Conservation (phyloP, 306 rosid species). For the Quercus gilva region DNA sequence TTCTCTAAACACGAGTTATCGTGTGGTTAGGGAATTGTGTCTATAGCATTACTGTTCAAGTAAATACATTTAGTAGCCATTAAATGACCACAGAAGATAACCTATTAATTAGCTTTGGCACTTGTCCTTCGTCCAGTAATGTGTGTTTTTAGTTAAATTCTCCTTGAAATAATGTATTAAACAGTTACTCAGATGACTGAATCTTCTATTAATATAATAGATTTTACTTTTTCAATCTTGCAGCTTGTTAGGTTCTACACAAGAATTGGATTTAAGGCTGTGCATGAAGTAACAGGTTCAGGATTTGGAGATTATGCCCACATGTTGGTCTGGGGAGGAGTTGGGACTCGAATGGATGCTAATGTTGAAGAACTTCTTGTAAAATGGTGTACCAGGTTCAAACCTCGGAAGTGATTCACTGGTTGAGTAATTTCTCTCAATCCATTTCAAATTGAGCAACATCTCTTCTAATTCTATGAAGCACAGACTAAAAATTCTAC, state of each 20-base stretch:
- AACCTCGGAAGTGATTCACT: slow-evolving; percentile 24
- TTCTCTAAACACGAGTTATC: too few relatives aligned
- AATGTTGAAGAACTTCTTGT: slow-evolving; percentile 54
- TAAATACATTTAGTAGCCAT: too few relatives aligned
- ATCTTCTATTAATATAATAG: not conserved
- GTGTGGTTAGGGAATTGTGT: too few relatives aligned
- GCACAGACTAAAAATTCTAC: not conserved
- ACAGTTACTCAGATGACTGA: too few relatives aligned
- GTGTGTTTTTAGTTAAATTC: too few relatives aligned
- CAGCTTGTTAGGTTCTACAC: slow-evolving; percentile 82
- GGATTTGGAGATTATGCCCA: slow-evolving; percentile 56
- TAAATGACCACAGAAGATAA: too few relatives aligned
- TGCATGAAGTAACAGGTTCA: slow-evolving; percentile 70
- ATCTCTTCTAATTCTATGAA: not conserved
- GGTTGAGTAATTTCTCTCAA: not conserved
- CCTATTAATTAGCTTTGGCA: too few relatives aligned
- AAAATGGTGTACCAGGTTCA: slow-evolving; percentile 84
- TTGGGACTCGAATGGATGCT: slow-evolving; percentile 87
- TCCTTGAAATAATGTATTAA: too few relatives aligned
- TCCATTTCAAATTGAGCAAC: not conserved
- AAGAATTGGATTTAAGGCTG: slow-evolving; percentile 72
- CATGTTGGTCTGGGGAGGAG: slow-evolving; percentile 93
- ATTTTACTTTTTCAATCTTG: not conserved
- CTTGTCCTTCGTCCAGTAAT: too few relatives aligned
- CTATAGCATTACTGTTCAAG: too few relatives aligned